phyloP scores from a whole-genome alignment of 2,329 filamentous ascomycete genomes.

The Fusarium austroafricanum region DNA sequence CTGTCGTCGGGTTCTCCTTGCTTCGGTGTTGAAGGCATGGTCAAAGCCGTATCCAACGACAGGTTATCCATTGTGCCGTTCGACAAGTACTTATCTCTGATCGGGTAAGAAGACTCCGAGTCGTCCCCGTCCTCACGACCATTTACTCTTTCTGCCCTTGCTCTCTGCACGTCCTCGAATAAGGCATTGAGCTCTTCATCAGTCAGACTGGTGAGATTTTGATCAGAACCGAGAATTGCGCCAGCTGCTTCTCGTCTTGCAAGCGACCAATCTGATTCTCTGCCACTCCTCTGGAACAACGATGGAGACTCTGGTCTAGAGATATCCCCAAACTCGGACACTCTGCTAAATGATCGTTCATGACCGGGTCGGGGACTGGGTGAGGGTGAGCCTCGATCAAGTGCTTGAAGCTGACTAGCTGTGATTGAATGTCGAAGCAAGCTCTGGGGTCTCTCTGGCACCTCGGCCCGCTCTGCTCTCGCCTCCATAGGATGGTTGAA shows the following conservation, averaged over 20 bases:
- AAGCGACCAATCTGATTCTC: conserved; percentile 95
- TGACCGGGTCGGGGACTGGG: conserved; percentile 76
- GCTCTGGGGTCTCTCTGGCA: conserved; percentile 68
- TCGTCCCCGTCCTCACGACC: conserved; percentile 87
- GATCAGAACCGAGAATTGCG: conserved; percentile 88
- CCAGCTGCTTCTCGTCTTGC: conserved; percentile 93
- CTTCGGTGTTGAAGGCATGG: conserved; percentile 92
- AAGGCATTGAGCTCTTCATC: conserved; percentile 95
- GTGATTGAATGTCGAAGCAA: conserved; percentile 85
- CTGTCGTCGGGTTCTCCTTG: conserved; percentile 80
- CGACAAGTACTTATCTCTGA: conserved; percentile 95
- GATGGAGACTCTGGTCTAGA: conserved; percentile 85
- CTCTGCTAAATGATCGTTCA: conserved; percentile 82
- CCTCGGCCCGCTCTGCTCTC: conserved; percentile 88
- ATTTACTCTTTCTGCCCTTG: conserved; percentile 79
- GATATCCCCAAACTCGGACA: conserved; percentile 78
- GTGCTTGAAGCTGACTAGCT: conserved; percentile 67
- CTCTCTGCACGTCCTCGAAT: conserved; percentile 93
- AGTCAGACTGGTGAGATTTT: conserved; percentile 88
- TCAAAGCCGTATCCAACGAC: conserved; percentile 92
- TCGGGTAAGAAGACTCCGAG: conserved; percentile 89
- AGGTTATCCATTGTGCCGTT: conserved; percentile 96
- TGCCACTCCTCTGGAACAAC: conserved; percentile 70
- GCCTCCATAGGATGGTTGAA: conserved; percentile 99
- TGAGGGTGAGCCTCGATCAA: conserved; percentile 68